Evolutionary conservation across 2,329 filamentous ascomycete species (phyloP), one percentile per base, ranked within the genome.

Genomic region (Pseudonectria buxi): DNA sequence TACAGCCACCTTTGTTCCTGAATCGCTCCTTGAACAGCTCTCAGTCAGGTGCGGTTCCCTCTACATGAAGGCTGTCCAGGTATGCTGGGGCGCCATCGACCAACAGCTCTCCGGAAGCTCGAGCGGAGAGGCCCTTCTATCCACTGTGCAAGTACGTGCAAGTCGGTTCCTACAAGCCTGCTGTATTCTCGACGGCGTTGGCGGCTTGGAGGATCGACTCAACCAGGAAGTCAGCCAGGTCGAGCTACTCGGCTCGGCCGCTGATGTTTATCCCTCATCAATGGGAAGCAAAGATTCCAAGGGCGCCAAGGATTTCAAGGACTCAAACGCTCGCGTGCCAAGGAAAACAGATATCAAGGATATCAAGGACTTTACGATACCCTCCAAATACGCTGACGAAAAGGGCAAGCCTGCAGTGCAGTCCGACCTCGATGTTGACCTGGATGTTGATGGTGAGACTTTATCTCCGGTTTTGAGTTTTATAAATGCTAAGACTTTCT

Each of bases 51-150:
- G 84, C 46, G 83, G 84, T 11, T 83, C 77, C 7, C 68, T 83
- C 0, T 90, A 87, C 57, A 81, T 79, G 72, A 82, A 80, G 51
- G 83, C 82, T 1, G 83, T 86, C 2, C 74, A 83, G 52, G 71
- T 76, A 3, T 88, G 83, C 49, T 80, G 83, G 68, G 70, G 70
- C 39, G 79, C 82, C n/a, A 78, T 82, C 3, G 81, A 87, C 32
- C 68, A 75, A 26, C 74, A 78, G 38, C 58, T 77, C 7, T 58
- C 63, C 0, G 72, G 69, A 2, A 57, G 59, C 24, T 56, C 57
- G 0, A 61, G 63, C 4, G 65, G 67, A 3, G 75, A 78, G 34
- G 63, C 71, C 13, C 63, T 79, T 18, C 60, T 73, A 30, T 73
- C 61, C 14, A 68, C 59, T 10, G 65, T 78, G 1, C 74, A 81